phyloP scores from a whole-genome alignment of 768 basidiomycete species.

The Collybiopsis confluens region DNA sequence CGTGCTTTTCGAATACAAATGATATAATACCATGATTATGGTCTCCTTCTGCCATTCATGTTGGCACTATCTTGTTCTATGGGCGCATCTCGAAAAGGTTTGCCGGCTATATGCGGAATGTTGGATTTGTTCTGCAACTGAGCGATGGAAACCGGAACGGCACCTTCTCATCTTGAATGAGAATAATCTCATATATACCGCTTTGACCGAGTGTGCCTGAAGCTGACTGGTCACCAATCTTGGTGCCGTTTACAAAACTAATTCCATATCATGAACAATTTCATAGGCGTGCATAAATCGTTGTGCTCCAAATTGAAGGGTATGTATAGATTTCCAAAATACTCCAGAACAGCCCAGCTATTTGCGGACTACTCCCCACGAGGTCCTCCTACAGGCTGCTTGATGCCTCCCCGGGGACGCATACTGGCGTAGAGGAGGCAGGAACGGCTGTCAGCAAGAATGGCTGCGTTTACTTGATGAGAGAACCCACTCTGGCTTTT shows the following conservation, averaged over 20 bases:
- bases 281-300: background rate
- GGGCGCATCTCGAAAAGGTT: too few species aligned
- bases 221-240: too few species aligned
- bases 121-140: too few species aligned
- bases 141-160: too few species aligned
- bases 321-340: background rate
- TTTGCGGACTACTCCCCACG: background rate
- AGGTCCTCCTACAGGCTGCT: background rate
- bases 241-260: background rate
- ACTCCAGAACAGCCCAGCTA: background rate
- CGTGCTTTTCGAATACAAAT: too few species aligned
- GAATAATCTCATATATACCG: background rate
- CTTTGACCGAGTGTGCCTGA: background rate
- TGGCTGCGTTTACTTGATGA: too few species aligned
- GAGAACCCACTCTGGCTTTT: background rate
- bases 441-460: background rate
- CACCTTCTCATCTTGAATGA: too few species aligned
- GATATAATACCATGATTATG: too few species aligned
- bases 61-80: too few species aligned
- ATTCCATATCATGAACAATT: background rate
- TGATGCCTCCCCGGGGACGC: slow-evolving; percentile 1
- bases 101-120: too few species aligned
- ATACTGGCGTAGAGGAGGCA: too few species aligned
- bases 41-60: too few species aligned
- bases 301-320: background rate